These are phyloP conservation scores for Pyrenochaeta sp. DNA, from an alignment of 2,329 filamentous ascomycete species.

Conservation along the genomic window DNA sequence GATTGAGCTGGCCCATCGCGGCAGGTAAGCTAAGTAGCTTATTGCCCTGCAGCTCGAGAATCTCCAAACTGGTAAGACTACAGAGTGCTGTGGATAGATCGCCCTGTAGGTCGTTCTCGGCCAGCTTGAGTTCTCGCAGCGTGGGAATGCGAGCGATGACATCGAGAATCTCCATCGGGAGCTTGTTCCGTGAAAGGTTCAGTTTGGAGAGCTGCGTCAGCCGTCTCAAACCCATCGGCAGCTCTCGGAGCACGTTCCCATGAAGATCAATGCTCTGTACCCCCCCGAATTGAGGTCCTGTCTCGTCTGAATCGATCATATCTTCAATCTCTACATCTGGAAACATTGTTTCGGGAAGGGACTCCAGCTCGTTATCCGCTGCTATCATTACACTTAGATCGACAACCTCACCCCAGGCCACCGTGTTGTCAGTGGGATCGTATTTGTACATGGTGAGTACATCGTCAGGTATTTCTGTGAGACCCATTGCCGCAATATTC, in stretches of 20 bases:
- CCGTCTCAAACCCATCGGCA: slow-evolving; percentile 79
- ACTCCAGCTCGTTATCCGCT: slow-evolving; percentile 87
- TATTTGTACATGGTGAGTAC: slow-evolving; percentile 92
- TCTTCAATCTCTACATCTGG: slow-evolving; percentile 70
- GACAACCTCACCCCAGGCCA: slow-evolving; percentile 89
- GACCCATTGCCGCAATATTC: slow-evolving; percentile 84
- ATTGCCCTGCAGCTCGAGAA: slow-evolving; percentile 84
- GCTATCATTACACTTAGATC: slow-evolving; percentile 85
- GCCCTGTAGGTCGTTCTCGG: slow-evolving; percentile 50
- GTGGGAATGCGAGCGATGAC: slow-evolving; percentile 76
- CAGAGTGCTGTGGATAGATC: slow-evolving; percentile 69
- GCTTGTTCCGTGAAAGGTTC: slow-evolving; percentile 85
- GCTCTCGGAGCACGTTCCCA: slow-evolving; percentile 75
- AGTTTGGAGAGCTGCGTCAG: slow-evolving; percentile 79
- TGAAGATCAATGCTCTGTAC: slow-evolving; percentile 86
- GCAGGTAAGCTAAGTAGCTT: slow-evolving; percentile 75
- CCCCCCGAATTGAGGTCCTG: slow-evolving; percentile 80
- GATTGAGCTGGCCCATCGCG: slow-evolving; percentile 70
- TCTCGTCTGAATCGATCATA: slow-evolving; percentile 68
- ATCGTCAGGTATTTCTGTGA: slow-evolving; percentile 81
- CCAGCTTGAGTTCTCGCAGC: slow-evolving; percentile 81
- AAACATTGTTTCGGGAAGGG: slow-evolving; percentile 77
- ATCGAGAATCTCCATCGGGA: slow-evolving; percentile 75
- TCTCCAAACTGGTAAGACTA: slow-evolving; percentile 74
- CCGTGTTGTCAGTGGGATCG: slow-evolving; percentile 67